Percentiles rank a stretch among this genome's conserved stretches.
phyloP scores from a whole-genome alignment of 148 eudicot genomes.

The Rhododendron ovatum region DNA sequence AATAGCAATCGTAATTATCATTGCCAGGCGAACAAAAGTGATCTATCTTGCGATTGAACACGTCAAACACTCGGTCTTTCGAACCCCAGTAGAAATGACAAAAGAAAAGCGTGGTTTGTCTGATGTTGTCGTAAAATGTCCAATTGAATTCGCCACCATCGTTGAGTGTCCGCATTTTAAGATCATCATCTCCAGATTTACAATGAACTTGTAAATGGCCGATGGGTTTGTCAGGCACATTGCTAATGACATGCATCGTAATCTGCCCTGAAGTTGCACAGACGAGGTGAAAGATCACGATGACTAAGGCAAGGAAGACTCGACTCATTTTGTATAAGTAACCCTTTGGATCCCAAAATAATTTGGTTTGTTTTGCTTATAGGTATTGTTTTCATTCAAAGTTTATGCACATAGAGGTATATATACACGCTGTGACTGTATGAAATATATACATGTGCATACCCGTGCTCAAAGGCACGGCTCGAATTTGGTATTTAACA shows the following conservation, averaged over 20 bases:
- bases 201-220: not conserved
- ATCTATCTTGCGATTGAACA: not conserved
- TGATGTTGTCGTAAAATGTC: not conserved
- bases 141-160: not conserved
- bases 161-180: not conserved
- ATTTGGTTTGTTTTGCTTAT: too few relatives aligned
- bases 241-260: not conserved
- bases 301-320: too few relatives aligned
- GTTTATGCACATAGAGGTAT: too few relatives aligned
- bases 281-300: too few relatives aligned
- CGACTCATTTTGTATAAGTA: too few relatives aligned
- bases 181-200: not conserved
- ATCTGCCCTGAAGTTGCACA: not conserved
- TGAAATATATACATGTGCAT: too few relatives aligned
- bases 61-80: not conserved
- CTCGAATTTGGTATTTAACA: too few relatives aligned
- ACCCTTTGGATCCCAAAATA: too few relatives aligned
- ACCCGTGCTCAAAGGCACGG: too few relatives aligned
- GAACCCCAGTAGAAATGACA: not conserved
- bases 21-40: not conserved
- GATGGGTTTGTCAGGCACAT: not conserved
- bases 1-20: not conserved
- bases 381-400: too few relatives aligned
- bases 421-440: too few relatives aligned
- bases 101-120: not conserved